Conservation (phyloP, 805 yeast genomes). For the Tetrapisispora namnaoensis region DNA sequence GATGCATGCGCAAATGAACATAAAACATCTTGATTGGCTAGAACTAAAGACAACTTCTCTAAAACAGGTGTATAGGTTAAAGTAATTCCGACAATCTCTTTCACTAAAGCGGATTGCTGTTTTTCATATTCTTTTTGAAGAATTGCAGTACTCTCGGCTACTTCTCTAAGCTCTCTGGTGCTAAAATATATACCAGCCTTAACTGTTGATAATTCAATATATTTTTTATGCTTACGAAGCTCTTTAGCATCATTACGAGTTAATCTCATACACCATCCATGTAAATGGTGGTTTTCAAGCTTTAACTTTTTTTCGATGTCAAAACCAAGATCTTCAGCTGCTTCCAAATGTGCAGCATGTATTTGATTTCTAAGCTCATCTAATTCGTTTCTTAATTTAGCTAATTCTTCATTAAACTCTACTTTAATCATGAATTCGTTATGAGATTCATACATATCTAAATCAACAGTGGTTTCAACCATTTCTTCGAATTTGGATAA, state of each 20-base stretch:
- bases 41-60: conserved; percentile 49
- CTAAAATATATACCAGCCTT: conserved; percentile 95
- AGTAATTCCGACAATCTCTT: conserved; percentile 73
- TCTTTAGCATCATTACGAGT: conserved; percentile 84
- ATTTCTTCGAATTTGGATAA: conserved; percentile 67
- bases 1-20: conserved; percentile 77
- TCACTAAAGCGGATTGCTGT: conserved; percentile 70
- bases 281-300: conserved; percentile 74
- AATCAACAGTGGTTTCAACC: conserved; percentile 86
- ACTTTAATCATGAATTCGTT: conserved; percentile 75
- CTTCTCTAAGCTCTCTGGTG: conserved; percentile 50
- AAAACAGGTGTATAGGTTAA: conserved; percentile 74
- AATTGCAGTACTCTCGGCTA: conserved; percentile 48
- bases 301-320: conserved; percentile 85
- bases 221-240: conserved; percentile 48
- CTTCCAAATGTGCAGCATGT: conserved; percentile 47
- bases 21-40: conserved; percentile 77
- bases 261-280: conserved; percentile 91
- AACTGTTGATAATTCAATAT: conserved; percentile 76
- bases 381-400: conserved; percentile 47
- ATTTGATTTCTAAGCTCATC: conserved; percentile 48
- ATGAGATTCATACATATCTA: conserved; percentile 69
- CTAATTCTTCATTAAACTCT: conserved; percentile 75
- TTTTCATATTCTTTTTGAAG: conserved; percentile 57
- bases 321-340: conserved; percentile 65